phyloP scores from a whole-genome alignment of 1,139 yeast genomes.

The Sugiyamaella sp. region DNA sequence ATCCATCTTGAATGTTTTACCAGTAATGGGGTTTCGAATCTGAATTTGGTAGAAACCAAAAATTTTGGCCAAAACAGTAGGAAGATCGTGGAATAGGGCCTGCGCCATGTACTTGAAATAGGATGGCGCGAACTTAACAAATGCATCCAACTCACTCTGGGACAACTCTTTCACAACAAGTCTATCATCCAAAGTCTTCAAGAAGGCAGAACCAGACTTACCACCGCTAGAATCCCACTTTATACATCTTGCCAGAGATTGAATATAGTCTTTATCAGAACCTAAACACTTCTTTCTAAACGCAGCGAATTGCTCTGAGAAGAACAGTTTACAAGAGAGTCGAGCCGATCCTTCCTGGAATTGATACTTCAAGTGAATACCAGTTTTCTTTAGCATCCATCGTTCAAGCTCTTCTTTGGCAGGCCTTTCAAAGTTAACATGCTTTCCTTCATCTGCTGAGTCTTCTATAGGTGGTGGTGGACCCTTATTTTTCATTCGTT shows the following conservation, averaged over 20 bases:
- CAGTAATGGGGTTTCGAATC: conserved; percentile 74
- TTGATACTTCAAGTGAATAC: conserved; percentile 86
- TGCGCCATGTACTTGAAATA: conserved; percentile 96
- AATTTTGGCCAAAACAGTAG: conserved; percentile 91
- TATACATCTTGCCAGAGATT: conserved; percentile 87
- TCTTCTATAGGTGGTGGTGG: conserved; percentile 32
- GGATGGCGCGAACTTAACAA: conserved; percentile 93
- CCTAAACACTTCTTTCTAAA: conserved; percentile 87
- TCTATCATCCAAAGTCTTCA: conserved; percentile 89
- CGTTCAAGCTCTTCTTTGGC: conserved; percentile 51
- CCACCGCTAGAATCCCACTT: conserved; percentile 98
- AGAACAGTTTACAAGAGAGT: conserved; percentile 90
- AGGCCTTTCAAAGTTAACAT: conserved; percentile 19
- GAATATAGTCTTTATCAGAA: conserved; percentile 73
- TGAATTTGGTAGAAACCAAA: conserved; percentile 95
- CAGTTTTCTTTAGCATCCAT: conserved; percentile 77
- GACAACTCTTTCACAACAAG: conserved; percentile 89
- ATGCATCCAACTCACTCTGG: conserved; percentile 87
- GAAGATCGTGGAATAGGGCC: conserved; percentile 90
- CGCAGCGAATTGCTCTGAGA: conserved; percentile 96
- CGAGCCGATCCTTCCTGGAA: conserved; percentile 83
- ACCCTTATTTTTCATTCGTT: conserved; percentile 51
- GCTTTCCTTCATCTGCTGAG: conserved; percentile 24
- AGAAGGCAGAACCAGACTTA: conserved; percentile 90
- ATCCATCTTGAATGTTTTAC: conserved; percentile 82